Conservation (phyloP, 1,284 basidiomycete species). For the Cryptococcus maquisensis region DNA sequence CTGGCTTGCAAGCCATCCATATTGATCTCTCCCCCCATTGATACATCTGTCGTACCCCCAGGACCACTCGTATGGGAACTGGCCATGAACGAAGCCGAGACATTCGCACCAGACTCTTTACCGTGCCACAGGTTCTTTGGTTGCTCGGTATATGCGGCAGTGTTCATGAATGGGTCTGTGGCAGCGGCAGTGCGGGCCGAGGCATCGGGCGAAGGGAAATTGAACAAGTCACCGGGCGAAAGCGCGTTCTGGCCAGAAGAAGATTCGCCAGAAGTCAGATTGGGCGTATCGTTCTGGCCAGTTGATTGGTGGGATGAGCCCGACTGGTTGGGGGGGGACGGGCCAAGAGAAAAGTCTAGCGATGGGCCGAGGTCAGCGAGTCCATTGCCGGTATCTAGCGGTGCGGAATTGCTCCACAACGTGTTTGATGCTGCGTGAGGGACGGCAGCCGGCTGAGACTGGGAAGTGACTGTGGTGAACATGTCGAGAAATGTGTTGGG, state of each 20-base stretch:
- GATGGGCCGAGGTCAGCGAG: background rate
- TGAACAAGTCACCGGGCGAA: conserved; percentile 39
- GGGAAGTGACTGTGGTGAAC: conserved; percentile 17
- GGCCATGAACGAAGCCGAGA: too few species aligned
- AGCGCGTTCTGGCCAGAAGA: conserved; percentile 19
- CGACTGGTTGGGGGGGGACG: background rate
- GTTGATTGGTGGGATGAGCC: conserved; percentile 11
- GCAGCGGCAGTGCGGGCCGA: background rate
- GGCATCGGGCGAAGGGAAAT: conserved; percentile 29
- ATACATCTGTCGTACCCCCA: background rate
- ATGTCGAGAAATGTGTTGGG: conserved; percentile 44
- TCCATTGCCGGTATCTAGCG: background rate
- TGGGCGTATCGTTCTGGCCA: background rate
- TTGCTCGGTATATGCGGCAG: background rate
- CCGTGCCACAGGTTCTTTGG: background rate
- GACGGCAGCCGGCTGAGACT: background rate
- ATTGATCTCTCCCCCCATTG: conserved; percentile 15
- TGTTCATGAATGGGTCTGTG: background rate
- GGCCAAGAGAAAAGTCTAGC: background rate
- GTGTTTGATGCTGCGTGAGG: background rate
- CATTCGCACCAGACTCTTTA: background rate
- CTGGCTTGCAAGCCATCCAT: conserved; percentile 15
- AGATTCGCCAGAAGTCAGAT: conserved; percentile 1
- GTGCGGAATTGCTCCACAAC: background rate
- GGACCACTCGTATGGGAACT: too few species aligned